Evolutionary conservation across 1,139 yeast genomes (phyloP), one percentile per base, ranked within the genome.

Genomic region (Casaregolazyma suthepensis): DNA sequence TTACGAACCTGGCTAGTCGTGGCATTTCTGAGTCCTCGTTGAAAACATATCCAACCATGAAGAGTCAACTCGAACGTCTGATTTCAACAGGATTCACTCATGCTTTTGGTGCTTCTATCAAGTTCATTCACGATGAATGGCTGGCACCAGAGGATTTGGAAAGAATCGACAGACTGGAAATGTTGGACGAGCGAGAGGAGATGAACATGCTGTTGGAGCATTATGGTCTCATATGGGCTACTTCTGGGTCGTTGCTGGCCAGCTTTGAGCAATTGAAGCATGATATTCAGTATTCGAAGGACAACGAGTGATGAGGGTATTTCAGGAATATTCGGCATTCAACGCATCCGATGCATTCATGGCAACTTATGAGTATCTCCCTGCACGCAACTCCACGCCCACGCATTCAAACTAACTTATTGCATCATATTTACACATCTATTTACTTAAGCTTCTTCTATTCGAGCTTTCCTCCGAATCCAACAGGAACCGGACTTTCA

Each of bases 161-260:
- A 17, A 70, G 95, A 38, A 75, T 90, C 1, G 77, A 80, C 53
- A 66, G 71, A 31, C 73, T 91, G 50, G 98, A 93, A 66, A 75
- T 90, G 61, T 73, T 93, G 43, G 99, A 93, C 69, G 99, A 93
- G 67, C 71, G 89, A 13, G 99, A 93, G 70, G 99, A 93, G 65
- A 75, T 93, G 63, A 74, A 75, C 59, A 71, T 93, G 45, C 74
- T 93, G 55, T 79, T 88, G 58, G 76, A 78, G 46, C 99, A 93
- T 68, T 93, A 93, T 64, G 84, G 95, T 56, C 68, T 87, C 18
- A 71, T 75, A 1, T 70, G 74, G 72, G 74, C 66, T 4, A 35
- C 40, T 4, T 54, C 59, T 13, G 50, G 55, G 7, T 12, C 51
- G 9, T 15, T 44, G 6, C 10, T 13, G 19, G 23, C 23, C 15